Conservation (phyloP, 768 basidiomycete genomes). For the Tremella yokohamensis region DNA sequence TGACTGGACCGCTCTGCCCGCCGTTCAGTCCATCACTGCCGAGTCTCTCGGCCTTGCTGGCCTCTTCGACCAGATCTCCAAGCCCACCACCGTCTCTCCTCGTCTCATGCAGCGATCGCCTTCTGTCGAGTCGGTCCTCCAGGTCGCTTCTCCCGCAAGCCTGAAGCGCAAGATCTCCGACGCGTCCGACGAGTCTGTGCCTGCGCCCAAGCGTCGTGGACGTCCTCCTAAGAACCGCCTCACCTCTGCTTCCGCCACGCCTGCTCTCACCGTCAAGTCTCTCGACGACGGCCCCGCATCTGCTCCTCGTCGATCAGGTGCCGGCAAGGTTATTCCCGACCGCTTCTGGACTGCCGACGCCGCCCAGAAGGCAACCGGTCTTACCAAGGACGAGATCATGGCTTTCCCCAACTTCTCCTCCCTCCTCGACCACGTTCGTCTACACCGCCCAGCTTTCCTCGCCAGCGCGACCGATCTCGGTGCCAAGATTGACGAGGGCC, state of each 20-base stretch:
- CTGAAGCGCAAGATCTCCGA: slow-evolving; percentile 5
- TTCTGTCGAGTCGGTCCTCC: not conserved
- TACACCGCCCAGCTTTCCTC: not conserved
- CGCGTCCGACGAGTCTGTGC: slow-evolving; percentile 1
- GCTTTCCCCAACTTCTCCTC: not conserved
- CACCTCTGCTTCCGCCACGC: not conserved
- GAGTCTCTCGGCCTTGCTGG: slow-evolving; percentile 3
- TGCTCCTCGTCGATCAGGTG: slow-evolving; percentile 2
- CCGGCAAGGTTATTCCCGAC: slow-evolving; percentile 1
- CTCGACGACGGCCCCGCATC: not conserved
- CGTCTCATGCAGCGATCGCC: slow-evolving; percentile 3
- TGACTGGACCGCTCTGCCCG: not conserved
- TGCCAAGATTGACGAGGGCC: slow-evolving; percentile 2
- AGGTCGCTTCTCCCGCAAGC: not conserved
- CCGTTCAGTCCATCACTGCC: slow-evolving; percentile 4
- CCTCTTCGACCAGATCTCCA: slow-evolving; percentile 1
- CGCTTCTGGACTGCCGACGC: slow-evolving; percentile 5
- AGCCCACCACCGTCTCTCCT: slow-evolving; percentile 1
- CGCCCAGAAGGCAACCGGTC: not conserved
- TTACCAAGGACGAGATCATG: slow-evolving; percentile 1
- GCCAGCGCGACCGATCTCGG: not conserved
- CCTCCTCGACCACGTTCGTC: slow-evolving; percentile 2
- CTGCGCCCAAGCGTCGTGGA: slow-evolving; percentile 3
- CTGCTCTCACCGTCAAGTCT: not conserved
- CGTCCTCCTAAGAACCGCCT: not conserved